phyloP scores from a whole-genome alignment of 1,284 basidiomycete genomes.

The Coriolopsis trogii region DNA sequence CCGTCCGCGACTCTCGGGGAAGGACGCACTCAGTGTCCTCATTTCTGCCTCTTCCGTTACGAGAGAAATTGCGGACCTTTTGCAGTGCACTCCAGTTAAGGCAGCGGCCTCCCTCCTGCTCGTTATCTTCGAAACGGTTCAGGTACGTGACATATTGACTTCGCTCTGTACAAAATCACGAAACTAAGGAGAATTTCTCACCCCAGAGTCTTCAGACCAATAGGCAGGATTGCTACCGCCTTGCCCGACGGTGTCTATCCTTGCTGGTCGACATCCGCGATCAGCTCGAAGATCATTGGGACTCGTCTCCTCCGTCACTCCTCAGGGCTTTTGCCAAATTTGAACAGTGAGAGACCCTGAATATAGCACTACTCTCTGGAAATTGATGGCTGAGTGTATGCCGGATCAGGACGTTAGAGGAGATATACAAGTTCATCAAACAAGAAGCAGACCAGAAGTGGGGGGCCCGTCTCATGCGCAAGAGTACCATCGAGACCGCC shows the following conservation, averaged over 20 bases:
- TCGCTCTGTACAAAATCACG: no score
- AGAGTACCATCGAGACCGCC: conserved; percentile 41
- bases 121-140: conserved; percentile 48
- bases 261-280: conserved; percentile 48
- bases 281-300: conserved; percentile 51
- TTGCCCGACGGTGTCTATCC: conserved; percentile 47
- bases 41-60: conserved; percentile 26
- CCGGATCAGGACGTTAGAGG: conserved; percentile 38
- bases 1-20: background rate
- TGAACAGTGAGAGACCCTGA: conserved; percentile 39
- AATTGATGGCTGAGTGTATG: background rate
- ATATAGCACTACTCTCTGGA: background rate
- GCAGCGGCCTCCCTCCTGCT: conserved; percentile 45
- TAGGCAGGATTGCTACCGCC: conserved; percentile 43
- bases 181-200: no score
- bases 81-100: conserved; percentile 47
- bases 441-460: conserved; percentile 43
- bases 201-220: conserved; percentile 39
- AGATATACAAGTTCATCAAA: conserved; percentile 45
- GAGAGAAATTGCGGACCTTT: conserved; percentile 28
- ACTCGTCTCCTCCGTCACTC: conserved; percentile 45
- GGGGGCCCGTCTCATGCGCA: conserved; percentile 44
- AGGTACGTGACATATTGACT: no score
- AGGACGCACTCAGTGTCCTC: conserved; percentile 20
- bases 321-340: conserved; percentile 47